Evolutionary conservation across 768 basidiomycete genomes (phyloP).

Genomic region (Gloeopeniophorella convolvens): DNA sequence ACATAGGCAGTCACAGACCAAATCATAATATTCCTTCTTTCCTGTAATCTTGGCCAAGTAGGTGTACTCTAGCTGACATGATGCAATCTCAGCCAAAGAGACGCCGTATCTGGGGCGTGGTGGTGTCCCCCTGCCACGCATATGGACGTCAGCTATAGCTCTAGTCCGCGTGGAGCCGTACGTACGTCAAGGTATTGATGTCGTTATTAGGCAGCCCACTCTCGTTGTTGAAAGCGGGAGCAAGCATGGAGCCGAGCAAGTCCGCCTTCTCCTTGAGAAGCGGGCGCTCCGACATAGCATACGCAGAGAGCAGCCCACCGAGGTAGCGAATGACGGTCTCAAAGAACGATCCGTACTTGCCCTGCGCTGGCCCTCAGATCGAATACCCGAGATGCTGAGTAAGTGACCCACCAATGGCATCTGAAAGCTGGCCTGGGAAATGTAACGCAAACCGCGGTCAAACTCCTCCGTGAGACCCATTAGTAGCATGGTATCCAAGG

Average conservation of each 20-base stretch:
- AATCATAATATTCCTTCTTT: constrained; percentile 52
- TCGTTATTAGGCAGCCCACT: constrained; percentile 64
- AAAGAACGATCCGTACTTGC: no score
- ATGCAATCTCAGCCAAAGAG: constrained; percentile 73
- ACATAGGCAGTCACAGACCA: constrained; percentile 32
- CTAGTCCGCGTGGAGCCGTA: background rate
- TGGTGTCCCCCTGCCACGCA: constrained; percentile 30
- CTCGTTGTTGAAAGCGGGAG: constrained; percentile 65
- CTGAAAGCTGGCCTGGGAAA: constrained; percentile 42
- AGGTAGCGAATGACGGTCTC: constrained; percentile 89
- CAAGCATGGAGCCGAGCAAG: constrained; percentile 61
- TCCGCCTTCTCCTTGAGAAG: constrained; percentile 61
- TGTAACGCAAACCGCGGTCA: constrained; percentile 48
- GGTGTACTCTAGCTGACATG: constrained; percentile 76
- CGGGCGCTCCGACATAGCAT: constrained; percentile 62
- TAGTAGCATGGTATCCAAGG: constrained; percentile 78
- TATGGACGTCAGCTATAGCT: background rate
- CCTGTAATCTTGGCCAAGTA: constrained; percentile 78
- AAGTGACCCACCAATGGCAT: no score
- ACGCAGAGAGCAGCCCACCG: constrained; percentile 83
- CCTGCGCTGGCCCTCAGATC: no score
- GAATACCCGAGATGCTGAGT: no score
- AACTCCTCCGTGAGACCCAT: constrained; percentile 73
- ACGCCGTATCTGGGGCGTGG: constrained; percentile 37
- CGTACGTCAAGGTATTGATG: constrained; percentile 58